Evolutionary conservation across 192 early-diverging fungal species (phyloP), one percentile per base, ranked within the genome.

Genomic region (Coemansia erecta): DNA sequence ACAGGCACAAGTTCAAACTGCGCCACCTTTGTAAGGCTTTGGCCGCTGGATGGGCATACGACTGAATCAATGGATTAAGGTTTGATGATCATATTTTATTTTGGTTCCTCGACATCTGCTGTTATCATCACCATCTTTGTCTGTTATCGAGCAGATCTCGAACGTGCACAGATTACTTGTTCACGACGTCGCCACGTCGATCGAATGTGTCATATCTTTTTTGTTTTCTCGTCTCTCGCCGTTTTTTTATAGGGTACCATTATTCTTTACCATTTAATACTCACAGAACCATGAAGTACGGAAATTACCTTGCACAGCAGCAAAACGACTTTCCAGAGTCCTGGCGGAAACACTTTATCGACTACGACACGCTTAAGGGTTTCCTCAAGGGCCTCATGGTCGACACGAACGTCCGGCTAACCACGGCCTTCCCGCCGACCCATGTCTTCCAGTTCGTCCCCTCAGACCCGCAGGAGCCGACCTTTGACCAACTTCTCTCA

Each of bases 311-410:
- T 37, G 65, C 77, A 31, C 86, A 87, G 72, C 80, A 86, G 45
- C 85, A 83, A 55, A 53, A 48, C n/a, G 81, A 81, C 55, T 75
- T 93, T 17, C 88, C 90, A 0, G 66, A 50, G 40, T 75, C 82
- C 8, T 92, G 89, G 88, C 82, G 84, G 46, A 58, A 64, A 5
- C 68, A 85, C 56, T 91, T 86, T 77, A 73, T 93, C 62, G 85
- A 88, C 66, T 93, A 93, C 68, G 80, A 77, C 14, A 63, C 50
- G 48, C 81, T 92, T 37, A 93, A 92, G 64, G 14, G 37, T 37
- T 86, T 82, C 45, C 81, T 92, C 63, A 90, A 92, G 68, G 15
- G 58, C 6, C 55, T 66, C 11, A 85, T 91, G 54, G 83, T 85
- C 24, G 81, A 77, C 73, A 82, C 66, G 60, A 86, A 64, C 72